Conservation (phyloP, 2,329 filamentous ascomycete species). For the Fusarium cyanostomum region DNA sequence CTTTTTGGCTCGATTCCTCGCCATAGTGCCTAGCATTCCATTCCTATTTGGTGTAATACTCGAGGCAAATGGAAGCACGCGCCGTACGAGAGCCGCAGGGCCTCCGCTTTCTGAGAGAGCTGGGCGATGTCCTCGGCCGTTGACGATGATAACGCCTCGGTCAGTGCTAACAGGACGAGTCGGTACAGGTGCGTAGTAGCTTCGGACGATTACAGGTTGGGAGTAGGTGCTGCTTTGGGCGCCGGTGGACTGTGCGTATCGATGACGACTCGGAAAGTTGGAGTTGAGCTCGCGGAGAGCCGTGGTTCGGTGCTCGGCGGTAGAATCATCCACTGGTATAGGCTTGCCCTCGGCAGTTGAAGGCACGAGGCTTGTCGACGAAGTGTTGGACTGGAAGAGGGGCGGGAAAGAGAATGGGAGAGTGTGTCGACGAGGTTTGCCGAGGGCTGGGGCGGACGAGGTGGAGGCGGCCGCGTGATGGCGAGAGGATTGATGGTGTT, state of each 20-base stretch:
- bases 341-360: slow-evolving; percentile 66
- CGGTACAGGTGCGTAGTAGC: slow-evolving; percentile 62
- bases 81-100: slow-evolving; percentile 43
- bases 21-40: slow-evolving; percentile 56
- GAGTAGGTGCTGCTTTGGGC: slow-evolving; percentile 68
- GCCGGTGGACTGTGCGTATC: slow-evolving; percentile 65
- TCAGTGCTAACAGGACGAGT: slow-evolving; percentile 46
- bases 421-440: slow-evolving; percentile 48
- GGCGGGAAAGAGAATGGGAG: slow-evolving; percentile 61
- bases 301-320: slow-evolving; percentile 65
- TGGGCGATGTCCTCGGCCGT: slow-evolving; percentile 42
- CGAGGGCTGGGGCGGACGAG: slow-evolving; percentile 33
- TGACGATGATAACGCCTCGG: slow-evolving; percentile 44
- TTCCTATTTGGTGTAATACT: slow-evolving; percentile 47
- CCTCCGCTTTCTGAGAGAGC: slow-evolving; percentile 42
- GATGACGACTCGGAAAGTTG: slow-evolving; percentile 65
- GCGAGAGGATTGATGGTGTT: slow-evolving; percentile 36
- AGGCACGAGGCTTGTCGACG: slow-evolving; percentile 62
- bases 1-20: slow-evolving; percentile 54
- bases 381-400: slow-evolving; percentile 59
- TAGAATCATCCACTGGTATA: slow-evolving; percentile 65
- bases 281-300: slow-evolving; percentile 68
- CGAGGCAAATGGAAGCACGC: slow-evolving; percentile 48
- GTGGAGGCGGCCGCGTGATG: slow-evolving; percentile 39
- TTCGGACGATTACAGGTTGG: slow-evolving; percentile 72